A percentile compares a stretch with the other conserved stretches of the same genome.
Conservation (phyloP, 352 stramenopile species). For the Phytophthora ramorum region DNA sequence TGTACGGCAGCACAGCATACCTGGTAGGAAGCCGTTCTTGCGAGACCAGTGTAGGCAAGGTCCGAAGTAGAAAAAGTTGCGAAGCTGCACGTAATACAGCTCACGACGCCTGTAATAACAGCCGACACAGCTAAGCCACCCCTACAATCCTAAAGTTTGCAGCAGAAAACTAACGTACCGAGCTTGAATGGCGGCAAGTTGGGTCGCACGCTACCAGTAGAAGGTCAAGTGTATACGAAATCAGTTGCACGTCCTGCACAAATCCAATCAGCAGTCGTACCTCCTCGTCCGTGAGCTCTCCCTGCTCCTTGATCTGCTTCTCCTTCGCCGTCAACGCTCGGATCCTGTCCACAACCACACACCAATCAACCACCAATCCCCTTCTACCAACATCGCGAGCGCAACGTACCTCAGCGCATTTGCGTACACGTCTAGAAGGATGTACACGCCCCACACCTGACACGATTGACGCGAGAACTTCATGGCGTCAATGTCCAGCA, state of each 20-base stretch:
- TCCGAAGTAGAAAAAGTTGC: slow-evolving; percentile 84
- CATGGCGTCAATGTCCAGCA: slow-evolving; percentile 78
- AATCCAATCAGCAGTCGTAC: slow-evolving; percentile 19
- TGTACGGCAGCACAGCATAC: slow-evolving; percentile 31
- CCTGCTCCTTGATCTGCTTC: slow-evolving; percentile 55
- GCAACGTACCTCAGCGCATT: slow-evolving; percentile 69
- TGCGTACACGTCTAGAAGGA: slow-evolving; percentile 81
- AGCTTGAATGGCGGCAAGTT: slow-evolving; percentile 56
- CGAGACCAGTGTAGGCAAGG: slow-evolving; percentile 86
- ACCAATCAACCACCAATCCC: slow-evolving; percentile 4
- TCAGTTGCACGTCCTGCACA: background rate
- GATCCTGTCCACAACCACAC: slow-evolving; percentile 46
- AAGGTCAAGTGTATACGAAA: background rate
- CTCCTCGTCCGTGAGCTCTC: slow-evolving; percentile 64
- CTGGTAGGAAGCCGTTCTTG: slow-evolving; percentile 70
- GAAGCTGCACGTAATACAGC: slow-evolving; percentile 80
- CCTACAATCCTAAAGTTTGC: background rate
- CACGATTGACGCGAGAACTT: slow-evolving; percentile 76
- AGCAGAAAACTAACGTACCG: slow-evolving; percentile 35
- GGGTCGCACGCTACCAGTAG: slow-evolving; percentile 40
- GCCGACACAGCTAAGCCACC: slow-evolving; percentile 5
- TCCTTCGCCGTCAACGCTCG: slow-evolving; percentile 64
- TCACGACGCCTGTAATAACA: slow-evolving; percentile 56
- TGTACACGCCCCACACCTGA: slow-evolving; percentile 74
- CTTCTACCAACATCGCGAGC: background rate